A percentile compares a stretch with the other conserved stretches of the same genome.
phyloP scores from a whole-genome alignment of 192 early-diverging fungal genomes.

The Backusella psychrophila region DNA sequence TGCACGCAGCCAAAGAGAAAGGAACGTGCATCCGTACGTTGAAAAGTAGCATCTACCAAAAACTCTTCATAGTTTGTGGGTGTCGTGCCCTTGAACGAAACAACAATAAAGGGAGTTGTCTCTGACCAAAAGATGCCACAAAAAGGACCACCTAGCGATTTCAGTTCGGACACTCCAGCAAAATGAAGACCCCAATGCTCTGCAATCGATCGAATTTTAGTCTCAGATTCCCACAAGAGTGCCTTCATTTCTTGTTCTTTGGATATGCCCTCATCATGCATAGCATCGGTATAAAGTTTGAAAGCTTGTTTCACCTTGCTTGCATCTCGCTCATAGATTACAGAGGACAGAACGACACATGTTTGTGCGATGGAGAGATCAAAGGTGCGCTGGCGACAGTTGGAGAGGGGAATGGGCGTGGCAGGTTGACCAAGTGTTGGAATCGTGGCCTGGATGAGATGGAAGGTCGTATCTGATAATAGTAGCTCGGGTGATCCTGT shows the following conservation, averaged over 20 bases:
- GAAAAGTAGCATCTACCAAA: slow-evolving; percentile 41
- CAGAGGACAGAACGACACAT: slow-evolving; percentile 37
- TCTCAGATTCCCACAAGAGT: slow-evolving; percentile 34
- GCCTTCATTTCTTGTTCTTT: slow-evolving; percentile 18
- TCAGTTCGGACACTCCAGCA: slow-evolving; percentile 46
- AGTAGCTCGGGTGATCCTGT: slow-evolving; percentile 1
- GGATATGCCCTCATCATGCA: neutral
- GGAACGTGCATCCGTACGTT: slow-evolving; percentile 42
- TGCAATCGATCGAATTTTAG: slow-evolving; percentile 27
- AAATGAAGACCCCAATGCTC: slow-evolving; percentile 38
- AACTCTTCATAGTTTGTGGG: slow-evolving; percentile 46
- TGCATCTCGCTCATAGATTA: slow-evolving; percentile 47
- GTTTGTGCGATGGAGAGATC: slow-evolving; percentile 38
- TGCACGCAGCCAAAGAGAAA: slow-evolving; percentile 51
- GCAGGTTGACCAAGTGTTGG: slow-evolving; percentile 15
- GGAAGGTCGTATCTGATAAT: neutral
- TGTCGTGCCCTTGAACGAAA: slow-evolving; percentile 48
- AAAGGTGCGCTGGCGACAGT: slow-evolving; percentile 14
- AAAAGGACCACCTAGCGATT: slow-evolving; percentile 45
- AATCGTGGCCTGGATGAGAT: slow-evolving; percentile 14
- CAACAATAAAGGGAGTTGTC: slow-evolving; percentile 39
- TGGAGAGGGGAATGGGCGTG: neutral
- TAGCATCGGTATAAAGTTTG: neutral
- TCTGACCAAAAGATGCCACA: slow-evolving; percentile 46
- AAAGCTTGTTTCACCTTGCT: slow-evolving; percentile 36